phyloP scores from a whole-genome alignment of 202 grass and related monocot species.

The Alloteropsis angusta region DNA sequence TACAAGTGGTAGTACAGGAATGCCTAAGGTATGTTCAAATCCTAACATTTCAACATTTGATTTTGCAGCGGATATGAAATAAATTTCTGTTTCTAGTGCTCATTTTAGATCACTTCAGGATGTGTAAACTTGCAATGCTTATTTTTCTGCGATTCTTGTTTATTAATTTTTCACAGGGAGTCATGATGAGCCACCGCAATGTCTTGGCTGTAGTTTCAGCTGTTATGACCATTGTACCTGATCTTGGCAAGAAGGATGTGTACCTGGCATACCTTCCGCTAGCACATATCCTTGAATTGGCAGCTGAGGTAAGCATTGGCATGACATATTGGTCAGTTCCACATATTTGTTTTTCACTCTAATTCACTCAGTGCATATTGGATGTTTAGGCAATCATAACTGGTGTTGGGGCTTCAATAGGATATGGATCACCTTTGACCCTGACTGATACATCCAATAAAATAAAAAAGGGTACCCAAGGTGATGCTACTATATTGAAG shows the following conservation, averaged over 20 bases:
- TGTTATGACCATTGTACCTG: slow-evolving; percentile 83
- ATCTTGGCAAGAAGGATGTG: slow-evolving; percentile 72
- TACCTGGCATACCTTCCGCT: slow-evolving; percentile 92
- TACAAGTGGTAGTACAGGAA: slow-evolving; percentile 95
- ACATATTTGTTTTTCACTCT: neutral
- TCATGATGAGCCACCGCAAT: slow-evolving; percentile 97
- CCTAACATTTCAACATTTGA: neutral
- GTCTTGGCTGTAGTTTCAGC: slow-evolving; percentile 73
- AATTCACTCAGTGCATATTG: slow-evolving; percentile 10
- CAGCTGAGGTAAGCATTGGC: slow-evolving; percentile 61
- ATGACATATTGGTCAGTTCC: neutral
- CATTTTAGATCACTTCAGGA: slow-evolving; percentile 8
- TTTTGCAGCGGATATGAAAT: neutral
- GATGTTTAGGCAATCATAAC: slow-evolving; percentile 57
- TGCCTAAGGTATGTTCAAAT: slow-evolving; percentile 80
- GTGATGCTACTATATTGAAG: slow-evolving; percentile 68
- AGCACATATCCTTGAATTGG: slow-evolving; percentile 94
- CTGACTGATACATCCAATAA: slow-evolving; percentile 95
- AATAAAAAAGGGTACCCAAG: slow-evolving; percentile 76
- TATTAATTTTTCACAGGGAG: slow-evolving; percentile 50
- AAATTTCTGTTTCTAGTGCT: neutral
- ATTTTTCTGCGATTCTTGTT: neutral
- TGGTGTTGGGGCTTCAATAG: slow-evolving; percentile 73
- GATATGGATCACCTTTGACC: slow-evolving; percentile 84
- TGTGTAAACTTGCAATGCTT: slow-evolving; percentile 9